These are phyloP conservation scores for Rugonectria rugulosa DNA, from an alignment of 2,329 filamentous ascomycete genomes.

Conservation along the genomic window DNA sequence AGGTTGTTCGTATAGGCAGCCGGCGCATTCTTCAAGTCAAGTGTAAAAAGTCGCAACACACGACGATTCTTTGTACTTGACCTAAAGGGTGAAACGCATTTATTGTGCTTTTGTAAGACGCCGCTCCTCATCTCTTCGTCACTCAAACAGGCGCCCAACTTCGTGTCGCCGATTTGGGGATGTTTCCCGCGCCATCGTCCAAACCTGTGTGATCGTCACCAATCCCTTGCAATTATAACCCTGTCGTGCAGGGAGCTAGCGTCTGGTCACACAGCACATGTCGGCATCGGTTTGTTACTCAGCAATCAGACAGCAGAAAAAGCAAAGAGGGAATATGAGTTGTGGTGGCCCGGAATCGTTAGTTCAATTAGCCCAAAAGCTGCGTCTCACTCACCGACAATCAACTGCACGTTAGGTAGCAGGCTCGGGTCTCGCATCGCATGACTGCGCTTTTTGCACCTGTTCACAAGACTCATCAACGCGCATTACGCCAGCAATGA, in stretches of 20 bases:
- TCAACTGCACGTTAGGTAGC: no score
- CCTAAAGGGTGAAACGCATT: no score
- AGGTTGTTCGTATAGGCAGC: no score
- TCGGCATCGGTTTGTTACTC: slow-evolving; percentile 17
- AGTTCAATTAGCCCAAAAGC: not conserved
- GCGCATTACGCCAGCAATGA: slow-evolving; percentile 1
- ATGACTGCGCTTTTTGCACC: not conserved
- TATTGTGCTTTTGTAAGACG: no score
- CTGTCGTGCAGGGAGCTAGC: slow-evolving; percentile 17
- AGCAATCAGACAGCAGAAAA: not conserved
- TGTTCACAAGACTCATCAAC: no score
- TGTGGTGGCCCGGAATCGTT: not conserved
- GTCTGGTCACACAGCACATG: slow-evolving; percentile 4
- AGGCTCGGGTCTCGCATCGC: no score
- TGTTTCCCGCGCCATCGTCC: slow-evolving; percentile 14
- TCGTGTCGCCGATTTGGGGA: not conserved
- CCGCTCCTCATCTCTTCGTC: not conserved
- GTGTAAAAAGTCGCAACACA: slow-evolving; percentile 3
- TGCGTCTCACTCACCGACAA: not conserved
- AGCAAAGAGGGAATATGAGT: slow-evolving; percentile 1
- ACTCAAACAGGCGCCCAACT: not conserved
- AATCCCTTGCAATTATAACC: slow-evolving; percentile 18
- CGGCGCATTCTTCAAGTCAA: no score
- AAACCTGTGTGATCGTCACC: slow-evolving; percentile 24
- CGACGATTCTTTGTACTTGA: no score